Evolutionary conservation across 306 rosid species (phyloP).

Genomic region (Hippophae gyantsensis): DNA sequence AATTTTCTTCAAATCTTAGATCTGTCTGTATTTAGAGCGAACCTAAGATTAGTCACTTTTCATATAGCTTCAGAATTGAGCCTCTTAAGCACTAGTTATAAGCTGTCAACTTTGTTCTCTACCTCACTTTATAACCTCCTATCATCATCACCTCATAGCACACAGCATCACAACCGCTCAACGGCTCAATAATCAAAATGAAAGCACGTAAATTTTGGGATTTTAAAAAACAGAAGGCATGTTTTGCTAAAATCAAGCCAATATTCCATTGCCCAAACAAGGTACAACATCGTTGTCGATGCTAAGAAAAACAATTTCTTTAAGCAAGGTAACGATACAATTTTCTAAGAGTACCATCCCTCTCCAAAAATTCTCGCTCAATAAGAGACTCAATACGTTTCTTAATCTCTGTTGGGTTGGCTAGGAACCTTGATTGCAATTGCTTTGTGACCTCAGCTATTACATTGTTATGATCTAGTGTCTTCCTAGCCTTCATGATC

Average conservation of each 20-base stretch:
- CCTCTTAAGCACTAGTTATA: too few relatives aligned
- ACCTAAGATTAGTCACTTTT: too few relatives aligned
- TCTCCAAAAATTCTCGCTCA: slow-evolving; percentile 80
- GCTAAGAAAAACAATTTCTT: neutral
- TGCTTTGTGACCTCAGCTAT: slow-evolving; percentile 79
- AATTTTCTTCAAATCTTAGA: too few relatives aligned
- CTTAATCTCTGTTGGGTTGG: slow-evolving; percentile 70
- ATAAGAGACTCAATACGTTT: slow-evolving; percentile 80
- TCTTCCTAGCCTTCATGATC: slow-evolving; percentile 78
- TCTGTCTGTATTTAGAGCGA: too few relatives aligned
- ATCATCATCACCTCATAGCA: too few relatives aligned
- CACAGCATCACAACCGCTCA: too few relatives aligned
- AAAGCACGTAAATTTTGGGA: slow-evolving; percentile 6
- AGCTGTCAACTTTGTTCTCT: too few relatives aligned
- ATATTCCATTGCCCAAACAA: slow-evolving; percentile 16
- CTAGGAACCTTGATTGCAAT: slow-evolving; percentile 58
- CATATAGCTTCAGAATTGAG: too few relatives aligned
- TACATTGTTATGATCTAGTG: slow-evolving; percentile 65
- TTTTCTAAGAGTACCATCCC: slow-evolving; percentile 54
- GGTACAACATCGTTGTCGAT: slow-evolving; percentile 23
- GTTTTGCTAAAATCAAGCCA: neutral
- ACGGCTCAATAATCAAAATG: neutral
- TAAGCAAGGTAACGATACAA: slow-evolving; percentile 59
- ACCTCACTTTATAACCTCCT: too few relatives aligned
- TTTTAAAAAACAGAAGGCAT: slow-evolving; percentile 14